phyloP scores from a whole-genome alignment of 257 asterid genomes.

The Gentiana dahurica region DNA sequence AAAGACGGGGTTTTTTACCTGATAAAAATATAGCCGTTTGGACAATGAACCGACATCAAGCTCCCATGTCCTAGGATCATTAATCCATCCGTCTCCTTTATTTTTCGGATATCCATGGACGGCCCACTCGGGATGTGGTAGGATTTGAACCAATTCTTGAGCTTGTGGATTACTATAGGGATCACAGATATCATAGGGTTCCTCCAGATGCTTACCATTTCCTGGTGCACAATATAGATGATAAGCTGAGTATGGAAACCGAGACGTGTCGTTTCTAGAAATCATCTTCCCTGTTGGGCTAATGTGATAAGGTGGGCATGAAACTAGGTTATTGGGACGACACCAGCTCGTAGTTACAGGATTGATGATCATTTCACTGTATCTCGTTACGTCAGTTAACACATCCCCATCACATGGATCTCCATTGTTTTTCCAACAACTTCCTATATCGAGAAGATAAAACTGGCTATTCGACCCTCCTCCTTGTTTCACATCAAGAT shows the following conservation, averaged over 20 bases:
- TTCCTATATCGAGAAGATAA: slow-evolving; percentile 69
- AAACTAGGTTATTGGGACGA: slow-evolving; percentile 48
- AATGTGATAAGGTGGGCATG: slow-evolving; percentile 77
- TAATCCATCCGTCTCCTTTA: slow-evolving; percentile 81
- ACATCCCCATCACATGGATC: slow-evolving; percentile 67
- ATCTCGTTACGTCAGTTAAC: slow-evolving; percentile 70
- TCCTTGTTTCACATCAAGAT: slow-evolving; percentile 57
- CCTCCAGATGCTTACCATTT: slow-evolving; percentile 46
- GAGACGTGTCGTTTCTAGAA: slow-evolving; percentile 50
- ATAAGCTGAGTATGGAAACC: slow-evolving; percentile 71
- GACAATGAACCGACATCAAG: slow-evolving; percentile 66
- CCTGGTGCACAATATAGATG: slow-evolving; percentile 92
- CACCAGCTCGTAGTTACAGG: slow-evolving; percentile 82
- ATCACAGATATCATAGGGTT: slow-evolving; percentile 73
- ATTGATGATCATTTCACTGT: slow-evolving; percentile 81
- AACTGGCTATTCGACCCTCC: slow-evolving; percentile 82
- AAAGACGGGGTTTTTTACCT: slow-evolving; percentile 24
- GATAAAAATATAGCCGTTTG: slow-evolving; percentile 67
- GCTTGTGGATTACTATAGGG: slow-evolving; percentile 94
- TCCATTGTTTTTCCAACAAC: slow-evolving; percentile 84
- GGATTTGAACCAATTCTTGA: slow-evolving; percentile 73
- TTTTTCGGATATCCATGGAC: slow-evolving; percentile 65
- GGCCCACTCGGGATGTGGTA: slow-evolving; percentile 88
- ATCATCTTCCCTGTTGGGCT: slow-evolving; percentile 45
- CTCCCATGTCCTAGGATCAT: slow-evolving; percentile 71